phyloP scores from a whole-genome alignment of 805 yeast genomes.

The Zygosaccharomyces bisporus region DNA sequence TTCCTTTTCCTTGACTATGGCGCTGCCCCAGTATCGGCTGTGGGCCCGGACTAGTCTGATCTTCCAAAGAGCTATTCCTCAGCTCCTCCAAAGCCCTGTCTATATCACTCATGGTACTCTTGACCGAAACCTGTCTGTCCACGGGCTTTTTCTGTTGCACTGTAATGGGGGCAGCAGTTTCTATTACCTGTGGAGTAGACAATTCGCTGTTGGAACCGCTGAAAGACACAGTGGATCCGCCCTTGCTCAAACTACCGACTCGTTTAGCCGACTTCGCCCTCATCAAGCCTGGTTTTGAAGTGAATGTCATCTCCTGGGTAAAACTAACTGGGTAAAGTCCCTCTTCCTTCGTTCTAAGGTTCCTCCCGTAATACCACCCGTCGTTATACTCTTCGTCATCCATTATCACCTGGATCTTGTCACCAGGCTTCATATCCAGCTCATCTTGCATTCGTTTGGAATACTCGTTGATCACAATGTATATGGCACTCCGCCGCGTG shows the following conservation, averaged over 20 bases:
- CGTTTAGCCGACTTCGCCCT: conserved; percentile 58
- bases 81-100: conserved; percentile 70
- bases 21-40: conserved; percentile 13
- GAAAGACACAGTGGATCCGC: conserved; percentile 20
- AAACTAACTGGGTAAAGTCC: conserved; percentile 91
- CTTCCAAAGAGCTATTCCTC: conserved; percentile 34
- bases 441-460: conserved; percentile 88
- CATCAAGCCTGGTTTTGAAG: conserved; percentile 42
- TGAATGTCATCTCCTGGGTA: conserved; percentile 51
- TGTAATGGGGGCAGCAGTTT: conserved; percentile 22
- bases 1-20: neutral
- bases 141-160: conserved; percentile 13
- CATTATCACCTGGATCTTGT: conserved; percentile 80
- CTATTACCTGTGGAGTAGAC: conserved; percentile 29
- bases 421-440: conserved; percentile 73
- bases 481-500: conserved; percentile 26
- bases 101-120: conserved; percentile 62
- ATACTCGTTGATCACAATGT: conserved; percentile 79
- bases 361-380: conserved; percentile 95
- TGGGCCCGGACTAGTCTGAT: conserved; percentile 8
- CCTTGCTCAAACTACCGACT: conserved; percentile 31
- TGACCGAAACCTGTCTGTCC: conserved; percentile 41
- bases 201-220: conserved; percentile 26
- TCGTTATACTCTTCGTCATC: conserved; percentile 93
- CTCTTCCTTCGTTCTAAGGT: conserved; percentile 63